phyloP scores from a whole-genome alignment of 345 rosid genomes.

The Combretum micranthum region DNA sequence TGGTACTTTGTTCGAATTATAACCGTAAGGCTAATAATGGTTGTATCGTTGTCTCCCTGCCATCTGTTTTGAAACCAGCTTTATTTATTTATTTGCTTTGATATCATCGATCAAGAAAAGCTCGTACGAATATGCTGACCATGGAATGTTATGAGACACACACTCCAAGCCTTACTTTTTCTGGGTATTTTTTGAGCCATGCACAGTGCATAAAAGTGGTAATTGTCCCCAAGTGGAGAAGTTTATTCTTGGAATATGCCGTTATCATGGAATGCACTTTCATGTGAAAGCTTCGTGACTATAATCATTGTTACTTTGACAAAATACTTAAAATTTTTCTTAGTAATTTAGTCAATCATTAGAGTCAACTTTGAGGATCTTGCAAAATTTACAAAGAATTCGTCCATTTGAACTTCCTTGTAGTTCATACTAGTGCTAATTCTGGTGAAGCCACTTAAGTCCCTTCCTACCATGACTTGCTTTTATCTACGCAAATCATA shows the following conservation, averaged over 20 bases:
- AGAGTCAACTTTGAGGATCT: no score
- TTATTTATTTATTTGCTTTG: no score
- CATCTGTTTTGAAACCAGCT: no score
- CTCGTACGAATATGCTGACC: no score
- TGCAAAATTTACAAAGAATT: no score
- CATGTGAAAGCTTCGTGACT: constrained; percentile 1
- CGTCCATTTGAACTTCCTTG: neutral
- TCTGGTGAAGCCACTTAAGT: constrained; percentile 5
- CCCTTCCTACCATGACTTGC: neutral
- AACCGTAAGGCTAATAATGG: no score
- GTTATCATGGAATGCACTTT: constrained; percentile 6
- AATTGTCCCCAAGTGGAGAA: constrained; percentile 3
- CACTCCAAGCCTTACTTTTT: no score
- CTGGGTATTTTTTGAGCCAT: neutral
- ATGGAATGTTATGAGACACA: no score
- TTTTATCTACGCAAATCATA: neutral
- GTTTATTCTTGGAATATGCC: constrained; percentile 16
- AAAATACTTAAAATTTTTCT: neutral
- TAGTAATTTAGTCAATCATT: neutral
- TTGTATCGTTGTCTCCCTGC: no score
- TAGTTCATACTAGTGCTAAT: neutral
- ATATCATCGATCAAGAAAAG: no score
- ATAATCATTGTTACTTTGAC: constrained; percentile 7
- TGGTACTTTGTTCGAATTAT: no score
- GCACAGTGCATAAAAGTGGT: neutral